Conservation (phyloP, 169 alveolate genomes). For the Eimeria brunetti region DNA sequence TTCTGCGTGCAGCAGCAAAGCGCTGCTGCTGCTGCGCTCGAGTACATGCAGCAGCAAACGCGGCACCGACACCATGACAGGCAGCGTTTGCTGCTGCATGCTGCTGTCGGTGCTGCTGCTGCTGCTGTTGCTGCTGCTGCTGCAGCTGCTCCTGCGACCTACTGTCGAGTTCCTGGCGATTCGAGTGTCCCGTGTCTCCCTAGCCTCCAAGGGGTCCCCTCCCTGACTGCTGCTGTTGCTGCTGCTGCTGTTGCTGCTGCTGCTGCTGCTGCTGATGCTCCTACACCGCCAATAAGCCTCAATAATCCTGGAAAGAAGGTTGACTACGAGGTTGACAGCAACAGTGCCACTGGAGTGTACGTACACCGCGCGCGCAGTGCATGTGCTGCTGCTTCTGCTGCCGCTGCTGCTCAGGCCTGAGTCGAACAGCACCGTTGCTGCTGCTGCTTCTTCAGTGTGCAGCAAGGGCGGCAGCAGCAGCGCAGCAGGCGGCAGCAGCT, state of each 20-base stretch:
- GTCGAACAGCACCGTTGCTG: constrained; percentile 35
- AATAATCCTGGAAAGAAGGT: constrained; percentile 30
- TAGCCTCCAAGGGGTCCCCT: background rate
- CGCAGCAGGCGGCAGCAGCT: constrained; percentile 68
- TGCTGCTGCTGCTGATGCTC: constrained; percentile 34
- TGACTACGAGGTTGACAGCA: constrained; percentile 48
- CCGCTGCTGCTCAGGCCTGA: constrained; percentile 65
- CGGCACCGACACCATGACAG: constrained; percentile 43
- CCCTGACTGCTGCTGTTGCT: constrained; percentile 41
- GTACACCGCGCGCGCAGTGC: constrained; percentile 70
- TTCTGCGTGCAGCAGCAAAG: constrained; percentile 63
- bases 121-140: constrained; percentile 22
- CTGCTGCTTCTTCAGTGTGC: constrained; percentile 66
- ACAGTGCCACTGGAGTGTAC: constrained; percentile 62
- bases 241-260: constrained; percentile 70
- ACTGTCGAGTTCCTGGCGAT: background rate
- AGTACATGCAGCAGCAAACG: constrained; percentile 68
- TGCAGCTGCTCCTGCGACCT: background rate
- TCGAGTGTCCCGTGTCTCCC: constrained; percentile 23
- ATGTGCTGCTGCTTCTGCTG: constrained; percentile 72
- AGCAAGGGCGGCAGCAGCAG: constrained; percentile 74
- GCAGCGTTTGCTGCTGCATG: constrained; percentile 59
- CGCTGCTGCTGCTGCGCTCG: constrained; percentile 74
- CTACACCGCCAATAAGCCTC: constrained; percentile 65
- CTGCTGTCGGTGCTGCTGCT: constrained; percentile 34